A percentile compares a stretch with the other conserved stretches of the same genome.
phyloP scores from a whole-genome alignment of 148 eudicot species.

The Bassia scoparia region DNA sequence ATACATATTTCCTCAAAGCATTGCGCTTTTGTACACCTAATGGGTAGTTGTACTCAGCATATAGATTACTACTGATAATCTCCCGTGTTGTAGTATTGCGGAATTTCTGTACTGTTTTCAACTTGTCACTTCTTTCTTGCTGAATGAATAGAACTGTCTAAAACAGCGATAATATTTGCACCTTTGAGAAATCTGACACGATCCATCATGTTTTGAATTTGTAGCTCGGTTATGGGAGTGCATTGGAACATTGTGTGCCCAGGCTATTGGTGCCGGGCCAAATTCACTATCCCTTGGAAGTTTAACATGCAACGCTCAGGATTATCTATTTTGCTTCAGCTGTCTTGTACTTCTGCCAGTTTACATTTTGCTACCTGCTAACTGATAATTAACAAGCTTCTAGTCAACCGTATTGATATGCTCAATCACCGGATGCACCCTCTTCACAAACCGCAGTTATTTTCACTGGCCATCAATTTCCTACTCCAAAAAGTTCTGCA shows the following conservation, averaged over 20 bases:
- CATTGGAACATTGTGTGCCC: slow-evolving; percentile 82
- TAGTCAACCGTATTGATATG: too few relatives aligned
- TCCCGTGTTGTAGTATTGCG: not conserved
- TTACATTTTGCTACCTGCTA: slow-evolving; percentile 33
- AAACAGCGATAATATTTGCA: not conserved
- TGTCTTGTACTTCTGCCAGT: not conserved
- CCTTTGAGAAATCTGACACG: not conserved
- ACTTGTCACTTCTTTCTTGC: not conserved
- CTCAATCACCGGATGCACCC: slow-evolving; percentile 33
- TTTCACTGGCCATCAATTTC: slow-evolving; percentile 54
- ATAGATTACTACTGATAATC: not conserved
- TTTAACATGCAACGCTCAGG: slow-evolving; percentile 25
- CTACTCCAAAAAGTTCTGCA: slow-evolving; percentile 69
- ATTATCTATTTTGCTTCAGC: slow-evolving; percentile 6
- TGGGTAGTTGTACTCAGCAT: too few relatives aligned
- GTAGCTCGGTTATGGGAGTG: slow-evolving; percentile 91
- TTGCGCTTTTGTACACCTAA: too few relatives aligned
- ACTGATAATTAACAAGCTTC: too few relatives aligned
- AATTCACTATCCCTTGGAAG: too few relatives aligned
- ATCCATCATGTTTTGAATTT: not conserved
- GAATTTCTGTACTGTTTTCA: not conserved
- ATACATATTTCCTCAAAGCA: not conserved
- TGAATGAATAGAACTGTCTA: not conserved
- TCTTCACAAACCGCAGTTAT: slow-evolving; percentile 48
- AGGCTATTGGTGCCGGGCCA: slow-evolving; percentile 89